phyloP scores from a whole-genome alignment of 306 rosid species.

The Cercis canadensis region DNA sequence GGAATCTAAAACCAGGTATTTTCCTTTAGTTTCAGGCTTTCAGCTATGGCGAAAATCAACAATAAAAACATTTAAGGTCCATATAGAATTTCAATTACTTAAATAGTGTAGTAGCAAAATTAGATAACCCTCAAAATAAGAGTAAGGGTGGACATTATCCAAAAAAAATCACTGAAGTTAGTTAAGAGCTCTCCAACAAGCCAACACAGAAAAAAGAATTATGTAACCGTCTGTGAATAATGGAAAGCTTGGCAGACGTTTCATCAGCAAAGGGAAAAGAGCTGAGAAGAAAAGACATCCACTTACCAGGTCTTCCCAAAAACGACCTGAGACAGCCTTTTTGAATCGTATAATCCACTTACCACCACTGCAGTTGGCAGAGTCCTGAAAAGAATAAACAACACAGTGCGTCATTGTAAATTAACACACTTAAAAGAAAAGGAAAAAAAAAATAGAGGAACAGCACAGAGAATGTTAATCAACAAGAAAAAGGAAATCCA shows the following conservation, averaged over 20 bases:
- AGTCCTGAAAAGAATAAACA: conserved; percentile 57
- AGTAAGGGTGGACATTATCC: conserved; percentile 2
- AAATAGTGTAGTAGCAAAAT: background rate
- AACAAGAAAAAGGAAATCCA: conserved; percentile 25
- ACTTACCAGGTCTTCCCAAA: conserved; percentile 96
- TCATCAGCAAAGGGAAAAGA: conserved; percentile 11
- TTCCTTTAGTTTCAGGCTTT: conserved; percentile 24
- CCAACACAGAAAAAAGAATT: background rate
- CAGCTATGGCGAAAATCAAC: conserved; percentile 1
- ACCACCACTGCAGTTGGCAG: conserved; percentile 97
- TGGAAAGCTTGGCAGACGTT: background rate
- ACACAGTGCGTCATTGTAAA: conserved; percentile 11
- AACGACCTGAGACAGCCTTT: conserved; percentile 87
- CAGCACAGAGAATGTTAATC: too few relatives aligned
- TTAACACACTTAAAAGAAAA: conserved; percentile 1
- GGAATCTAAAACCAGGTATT: conserved; percentile 24
- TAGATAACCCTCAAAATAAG: conserved; percentile 16
- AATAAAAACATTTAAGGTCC: conserved; percentile 12
- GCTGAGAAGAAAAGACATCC: background rate
- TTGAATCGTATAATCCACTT: conserved; percentile 94
- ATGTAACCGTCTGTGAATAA: background rate
- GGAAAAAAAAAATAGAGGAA: background rate
- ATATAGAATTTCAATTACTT: conserved; percentile 10
- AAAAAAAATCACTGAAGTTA: background rate
- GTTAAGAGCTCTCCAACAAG: background rate